Evolutionary conservation across 2,329 filamentous ascomycete species (phyloP).

Genomic region (Lachnellula subtilissima): DNA sequence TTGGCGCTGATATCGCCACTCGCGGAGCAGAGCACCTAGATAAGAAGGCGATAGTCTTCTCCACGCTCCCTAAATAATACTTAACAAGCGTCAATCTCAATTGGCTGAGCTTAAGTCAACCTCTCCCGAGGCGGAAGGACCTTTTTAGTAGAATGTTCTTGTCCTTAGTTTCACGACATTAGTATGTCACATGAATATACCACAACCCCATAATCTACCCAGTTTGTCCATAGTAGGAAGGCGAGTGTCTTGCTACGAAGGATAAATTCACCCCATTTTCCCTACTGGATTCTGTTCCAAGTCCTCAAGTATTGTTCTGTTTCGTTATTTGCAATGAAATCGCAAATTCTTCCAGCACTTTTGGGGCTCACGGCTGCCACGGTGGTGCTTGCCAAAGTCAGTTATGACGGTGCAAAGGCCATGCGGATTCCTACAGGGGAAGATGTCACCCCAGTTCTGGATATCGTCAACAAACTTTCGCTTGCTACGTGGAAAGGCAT

Average conservation of each 20-base stretch:
- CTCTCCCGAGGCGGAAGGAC: slow-evolving; percentile 5
- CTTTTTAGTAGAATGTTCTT: background rate
- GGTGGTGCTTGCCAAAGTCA: slow-evolving; percentile 23
- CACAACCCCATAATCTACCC: background rate
- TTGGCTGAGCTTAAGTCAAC: background rate
- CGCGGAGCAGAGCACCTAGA: background rate
- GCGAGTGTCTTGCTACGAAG: background rate
- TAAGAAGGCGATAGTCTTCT: background rate
- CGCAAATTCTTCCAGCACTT: background rate
- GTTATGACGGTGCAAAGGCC: slow-evolving; percentile 39
- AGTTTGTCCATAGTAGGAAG: slow-evolving; percentile 1
- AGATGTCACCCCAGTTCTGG: slow-evolving; percentile 31
- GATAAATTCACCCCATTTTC: background rate
- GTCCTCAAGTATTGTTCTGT: background rate
- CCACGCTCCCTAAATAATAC: background rate
- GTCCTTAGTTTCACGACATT: background rate
- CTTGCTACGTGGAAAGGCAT: slow-evolving; percentile 36
- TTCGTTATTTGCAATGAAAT: slow-evolving; percentile 3
- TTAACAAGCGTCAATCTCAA: background rate
- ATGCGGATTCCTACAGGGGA: slow-evolving; percentile 34
- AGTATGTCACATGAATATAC: background rate
- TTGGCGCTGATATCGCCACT: background rate
- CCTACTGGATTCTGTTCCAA: background rate
- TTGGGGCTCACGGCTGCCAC: background rate
- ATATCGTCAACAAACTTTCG: slow-evolving; percentile 33